A percentile compares a stretch with the other conserved stretches of the same genome.
Conservation (phyloP, 2,329 filamentous ascomycete species). For the Trichoderma lentiforme region DNA sequence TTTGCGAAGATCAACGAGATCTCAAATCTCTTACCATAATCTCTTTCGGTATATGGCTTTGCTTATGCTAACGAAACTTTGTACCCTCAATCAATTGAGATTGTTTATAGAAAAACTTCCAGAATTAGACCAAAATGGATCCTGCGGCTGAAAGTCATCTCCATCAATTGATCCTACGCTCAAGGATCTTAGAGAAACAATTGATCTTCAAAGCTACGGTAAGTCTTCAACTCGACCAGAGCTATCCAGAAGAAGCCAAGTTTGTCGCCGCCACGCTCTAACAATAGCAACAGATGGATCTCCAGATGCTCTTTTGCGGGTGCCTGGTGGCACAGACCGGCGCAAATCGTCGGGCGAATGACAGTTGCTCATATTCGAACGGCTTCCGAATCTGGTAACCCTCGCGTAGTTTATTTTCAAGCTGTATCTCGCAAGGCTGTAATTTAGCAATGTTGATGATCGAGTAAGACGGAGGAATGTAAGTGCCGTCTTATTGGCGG, state of each 20-base stretch:
- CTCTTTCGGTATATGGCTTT: not conserved
- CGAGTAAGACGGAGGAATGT: slow-evolving; percentile 8
- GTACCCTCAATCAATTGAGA: no score
- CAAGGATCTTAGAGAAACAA: not conserved
- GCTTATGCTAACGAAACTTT: not conserved
- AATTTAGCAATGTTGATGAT: not conserved
- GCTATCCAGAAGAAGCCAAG: not conserved
- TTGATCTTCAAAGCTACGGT: not conserved
- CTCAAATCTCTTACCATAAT: not conserved
- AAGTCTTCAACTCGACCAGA: not conserved
- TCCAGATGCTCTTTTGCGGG: not conserved
- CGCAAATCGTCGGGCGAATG: not conserved
- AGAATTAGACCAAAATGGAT: not conserved
- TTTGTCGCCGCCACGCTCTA: not conserved
- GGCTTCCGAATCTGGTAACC: not conserved
- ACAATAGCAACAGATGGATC: slow-evolving; percentile 1
- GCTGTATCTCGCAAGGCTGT: not conserved
- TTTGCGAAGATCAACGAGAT: not conserved
- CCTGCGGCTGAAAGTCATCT: not conserved
- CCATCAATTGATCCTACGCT: not conserved
- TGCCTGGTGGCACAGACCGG: not conserved
- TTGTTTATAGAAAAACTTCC: not conserved
- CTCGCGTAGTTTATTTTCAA: not conserved
- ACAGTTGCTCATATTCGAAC: not conserved
- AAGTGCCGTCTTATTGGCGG: slow-evolving; percentile 4